Evolutionary conservation across 176 grass and related monocot genomes (phyloP), one percentile per base, ranked within the genome.

Genomic region (Bromus sterilis): DNA sequence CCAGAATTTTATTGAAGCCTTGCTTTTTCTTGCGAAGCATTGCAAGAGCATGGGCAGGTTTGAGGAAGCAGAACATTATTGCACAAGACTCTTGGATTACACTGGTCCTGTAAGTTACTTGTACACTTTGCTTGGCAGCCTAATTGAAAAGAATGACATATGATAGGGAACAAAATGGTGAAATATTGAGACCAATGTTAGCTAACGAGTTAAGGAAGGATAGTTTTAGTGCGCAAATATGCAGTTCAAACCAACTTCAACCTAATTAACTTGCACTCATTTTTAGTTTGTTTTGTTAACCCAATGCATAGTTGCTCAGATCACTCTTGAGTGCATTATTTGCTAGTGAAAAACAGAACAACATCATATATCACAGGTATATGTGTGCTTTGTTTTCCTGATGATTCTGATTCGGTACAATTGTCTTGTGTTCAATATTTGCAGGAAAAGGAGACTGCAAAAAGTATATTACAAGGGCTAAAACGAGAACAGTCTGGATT

Each of bases 371-470:
- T 48, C 64, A 29, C 73, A 14, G 57, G 5, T 79, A 35, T 80
- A 56, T 84, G 29, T 71, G 36, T 85, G 53, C 30, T 84, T 14
- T 62, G 12, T 76, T 58, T 77, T 37, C 56, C 30, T 37, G 31
- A 40, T 49, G 30, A 65, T 73, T 82, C 66, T 37, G 1, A 78
- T 86, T 74, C 5, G 43, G 44, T 73, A 29, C 28, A 86, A 56
- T 30, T 73, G 36, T 82, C 33, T 18, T 80, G 23, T 51, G 4
- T 78, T 85, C 20, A 20, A 78, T 85, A 77, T 82, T 78, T 89
- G 56, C 89, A 99, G 93, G 93, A 99, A 82, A 95, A 89, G 72
- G 97, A 98, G 68, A 96, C 87, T 15, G 93, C 93, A 42, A 92
- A 90, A 87, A 91, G 32, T 82, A 86, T 99, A 18, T 86, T 99